Percentiles rank a stretch among this genome's conserved stretches.
phyloP scores from a whole-genome alignment of 2,329 filamentous ascomycete species.

The Pseudocercospora cruenta region DNA sequence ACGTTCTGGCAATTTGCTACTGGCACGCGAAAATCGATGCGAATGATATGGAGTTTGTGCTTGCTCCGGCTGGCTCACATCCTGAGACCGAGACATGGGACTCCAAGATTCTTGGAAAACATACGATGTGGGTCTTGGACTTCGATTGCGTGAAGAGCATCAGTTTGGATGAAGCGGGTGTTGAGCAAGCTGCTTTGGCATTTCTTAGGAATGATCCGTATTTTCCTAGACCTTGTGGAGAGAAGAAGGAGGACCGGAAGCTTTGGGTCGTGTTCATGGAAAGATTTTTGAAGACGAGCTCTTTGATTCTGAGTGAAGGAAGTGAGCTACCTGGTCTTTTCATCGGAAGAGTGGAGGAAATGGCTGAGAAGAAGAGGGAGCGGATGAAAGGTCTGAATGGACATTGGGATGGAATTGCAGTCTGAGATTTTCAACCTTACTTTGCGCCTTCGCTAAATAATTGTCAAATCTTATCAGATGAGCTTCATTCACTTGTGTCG shows the following conservation, averaged over 20 bases:
- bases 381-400: too few species aligned
- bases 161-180: background rate
- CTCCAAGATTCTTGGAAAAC: background rate
- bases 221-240: background rate
- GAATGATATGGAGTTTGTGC: conserved; percentile 2
- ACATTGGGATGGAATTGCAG: too few species aligned
- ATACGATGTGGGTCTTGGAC: background rate
- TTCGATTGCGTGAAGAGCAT: background rate
- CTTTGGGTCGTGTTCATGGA: background rate
- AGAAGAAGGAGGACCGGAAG: background rate
- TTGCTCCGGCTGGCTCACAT: background rate
- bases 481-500: background rate
- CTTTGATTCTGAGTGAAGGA: background rate
- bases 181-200: background rate
- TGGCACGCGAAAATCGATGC: background rate
- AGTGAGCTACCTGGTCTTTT: background rate
- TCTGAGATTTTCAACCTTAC: too few species aligned
- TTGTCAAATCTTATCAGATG: too few species aligned
- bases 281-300: background rate
- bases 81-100: background rate
- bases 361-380: background rate
- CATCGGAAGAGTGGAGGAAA: background rate
- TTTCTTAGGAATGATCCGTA: background rate
- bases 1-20: background rate
- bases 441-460: background rate